phyloP scores from a whole-genome alignment of 164 flowering plant genomes.

The Berberis vulgaris region DNA sequence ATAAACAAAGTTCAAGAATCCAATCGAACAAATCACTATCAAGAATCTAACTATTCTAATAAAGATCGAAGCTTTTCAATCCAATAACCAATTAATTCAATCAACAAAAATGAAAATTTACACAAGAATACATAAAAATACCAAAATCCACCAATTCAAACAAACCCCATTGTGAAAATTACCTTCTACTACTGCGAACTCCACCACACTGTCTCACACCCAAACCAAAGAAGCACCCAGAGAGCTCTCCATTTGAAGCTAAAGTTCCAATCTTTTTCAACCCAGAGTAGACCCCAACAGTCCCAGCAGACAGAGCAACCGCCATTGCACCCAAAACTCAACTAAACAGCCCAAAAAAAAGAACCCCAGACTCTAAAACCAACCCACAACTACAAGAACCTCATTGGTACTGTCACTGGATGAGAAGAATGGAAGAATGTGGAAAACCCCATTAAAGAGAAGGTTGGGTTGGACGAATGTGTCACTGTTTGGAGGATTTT shows the following conservation, averaged over 20 bases:
- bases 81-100: not conserved
- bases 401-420: not conserved
- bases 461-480: too few relatives aligned
- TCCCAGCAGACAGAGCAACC: conserved; percentile 14
- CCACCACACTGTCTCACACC: conserved; percentile 2
- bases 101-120: not conserved
- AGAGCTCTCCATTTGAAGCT: conserved; percentile 1
- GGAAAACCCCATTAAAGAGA: too few relatives aligned
- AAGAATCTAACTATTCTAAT: too few relatives aligned
- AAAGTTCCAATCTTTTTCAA: conserved; percentile 12
- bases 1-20: too few relatives aligned
- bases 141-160: not conserved
- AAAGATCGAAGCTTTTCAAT: too few relatives aligned
- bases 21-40: too few relatives aligned
- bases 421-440: too few relatives aligned
- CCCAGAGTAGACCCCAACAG: conserved; percentile 9
- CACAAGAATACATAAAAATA: not conserved
- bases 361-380: not conserved
- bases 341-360: not conserved
- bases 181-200: conserved; percentile 14
- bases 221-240: conserved; percentile 3
- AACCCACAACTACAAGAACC: not conserved
- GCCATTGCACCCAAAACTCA: conserved; percentile 14
- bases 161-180: not conserved
- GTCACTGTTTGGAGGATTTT: too few relatives aligned